phyloP scores from a whole-genome alignment of 1,139 yeast genomes.

The Pichia sp. region DNA sequence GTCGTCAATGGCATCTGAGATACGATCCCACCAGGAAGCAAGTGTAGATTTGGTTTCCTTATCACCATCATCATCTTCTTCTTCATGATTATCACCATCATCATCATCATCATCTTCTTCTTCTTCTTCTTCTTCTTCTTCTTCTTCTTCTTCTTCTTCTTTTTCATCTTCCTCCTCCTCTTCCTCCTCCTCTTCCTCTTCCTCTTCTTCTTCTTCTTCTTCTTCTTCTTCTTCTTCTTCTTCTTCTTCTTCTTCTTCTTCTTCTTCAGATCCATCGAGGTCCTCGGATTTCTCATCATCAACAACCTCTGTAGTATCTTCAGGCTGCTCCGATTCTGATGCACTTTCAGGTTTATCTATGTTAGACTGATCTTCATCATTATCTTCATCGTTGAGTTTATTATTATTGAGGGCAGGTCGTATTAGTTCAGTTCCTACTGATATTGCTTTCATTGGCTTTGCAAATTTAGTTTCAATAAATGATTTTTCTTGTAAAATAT shows the following conservation, averaged over 20 bases:
- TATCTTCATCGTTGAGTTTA: neutral
- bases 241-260: too few relatives aligned
- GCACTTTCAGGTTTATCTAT: too few relatives aligned
- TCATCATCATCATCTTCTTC: neutral
- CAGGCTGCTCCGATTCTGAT: too few relatives aligned
- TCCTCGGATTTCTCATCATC: too few relatives aligned
- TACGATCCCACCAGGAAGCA: neutral
- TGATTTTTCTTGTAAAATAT: neutral
- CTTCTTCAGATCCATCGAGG: too few relatives aligned
- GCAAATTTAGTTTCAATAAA: conserved; percentile 2
- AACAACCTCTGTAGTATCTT: too few relatives aligned
- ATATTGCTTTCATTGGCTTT: neutral
- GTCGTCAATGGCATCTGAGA: neutral
- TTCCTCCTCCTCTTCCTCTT: neutral
- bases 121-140: neutral
- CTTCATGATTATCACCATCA: neutral
- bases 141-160: neutral
- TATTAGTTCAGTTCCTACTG: neutral
- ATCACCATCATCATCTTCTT: neutral
- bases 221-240: neutral
- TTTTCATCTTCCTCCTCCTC: neutral
- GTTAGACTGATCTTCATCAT: neutral
- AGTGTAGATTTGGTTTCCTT: neutral
- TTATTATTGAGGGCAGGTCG: neutral
- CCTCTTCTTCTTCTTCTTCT: neutral